Base-by-base conservation (phyloP, 495 filamentous ascomycete genomes). In the Talaromyces liani region DNA sequence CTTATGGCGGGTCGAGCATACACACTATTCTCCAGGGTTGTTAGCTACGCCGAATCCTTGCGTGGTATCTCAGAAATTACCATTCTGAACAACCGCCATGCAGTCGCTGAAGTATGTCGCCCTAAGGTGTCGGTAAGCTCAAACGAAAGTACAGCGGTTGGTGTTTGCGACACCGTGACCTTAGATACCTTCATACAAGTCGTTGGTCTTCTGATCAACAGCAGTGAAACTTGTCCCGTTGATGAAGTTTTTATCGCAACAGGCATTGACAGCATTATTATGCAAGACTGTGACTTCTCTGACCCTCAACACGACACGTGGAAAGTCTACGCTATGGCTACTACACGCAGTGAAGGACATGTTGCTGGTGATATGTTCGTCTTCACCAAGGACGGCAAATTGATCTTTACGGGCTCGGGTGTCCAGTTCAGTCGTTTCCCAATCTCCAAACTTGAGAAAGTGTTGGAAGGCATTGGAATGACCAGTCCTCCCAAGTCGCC, bases 151-250 rank as follows among this genome's bases (percentile, higher is more conserved):
- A 70, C 70, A 7, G 71, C 55, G 10, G 63, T 60, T 10, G 54
- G 61, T n/a, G 57, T 62, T 27, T 67, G 63, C 47, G 69, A 75
- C 34, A 62, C 70, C 0, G 64, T 76, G 8, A 51, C 67, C 4
- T 41, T 74, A 31, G 75, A 78, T 51, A 68, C 39, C 0, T 75
- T 75, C 61, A 69, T 78, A 14, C 72, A 78, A 64, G 72, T 75
- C 16, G 70, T 68, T 3, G 73, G 75, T 14, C 62, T 78, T 3
- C 63, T 72, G 4, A 69, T 73, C 25, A 78, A 77, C 55, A 69
- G 65, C 25, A 72, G 70, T 47, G 62, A 65, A 9, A 18, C 56
- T 12, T 63, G 64, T 45, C 62, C 63, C 7, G 65, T 53, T 1
- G 70, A 69, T 31, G 66, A 73, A 25, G 68, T 73, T 29, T 70